Percentiles rank a stretch among this genome's conserved stretches.
phyloP scores from a whole-genome alignment of 306 rosid species.

The Trichosanthes cucumerina region DNA sequence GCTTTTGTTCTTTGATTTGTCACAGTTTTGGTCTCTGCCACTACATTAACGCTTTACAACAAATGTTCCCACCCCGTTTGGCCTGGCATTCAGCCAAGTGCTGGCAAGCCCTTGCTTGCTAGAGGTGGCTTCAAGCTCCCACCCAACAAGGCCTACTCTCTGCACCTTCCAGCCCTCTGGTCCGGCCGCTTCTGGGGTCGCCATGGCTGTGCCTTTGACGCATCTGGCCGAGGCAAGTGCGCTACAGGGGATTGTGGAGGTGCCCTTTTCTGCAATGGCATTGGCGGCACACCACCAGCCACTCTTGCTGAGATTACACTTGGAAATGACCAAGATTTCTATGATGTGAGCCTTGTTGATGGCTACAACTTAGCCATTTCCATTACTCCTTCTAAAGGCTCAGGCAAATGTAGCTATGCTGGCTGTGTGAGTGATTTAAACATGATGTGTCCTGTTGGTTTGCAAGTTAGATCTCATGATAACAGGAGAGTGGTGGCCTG shows the following conservation, averaged over 20 bases:
- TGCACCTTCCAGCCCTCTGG: constrained; percentile 70
- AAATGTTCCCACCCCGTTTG: constrained; percentile 82
- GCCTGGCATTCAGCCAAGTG: constrained; percentile 90
- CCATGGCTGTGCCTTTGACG: constrained; percentile 78
- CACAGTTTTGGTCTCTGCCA: constrained; percentile 19
- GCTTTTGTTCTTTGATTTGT: not conserved
- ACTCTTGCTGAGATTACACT: constrained; percentile 82
- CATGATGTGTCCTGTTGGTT: constrained; percentile 77
- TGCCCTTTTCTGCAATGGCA: constrained; percentile 67
- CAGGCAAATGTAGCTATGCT: constrained; percentile 74
- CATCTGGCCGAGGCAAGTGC: constrained; percentile 65
- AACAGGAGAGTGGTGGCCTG: constrained; percentile 62
- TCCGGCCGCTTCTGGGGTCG: constrained; percentile 99
- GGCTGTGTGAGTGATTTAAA: constrained; percentile 90
- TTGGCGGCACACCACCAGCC: constrained; percentile 81
- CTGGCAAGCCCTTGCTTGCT: constrained; percentile 71
- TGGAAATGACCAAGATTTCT: constrained; percentile 78
- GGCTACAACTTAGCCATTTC: constrained; percentile 85
- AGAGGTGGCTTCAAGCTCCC: constrained; percentile 75
- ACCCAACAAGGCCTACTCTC: constrained; percentile 44
- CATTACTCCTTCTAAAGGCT: constrained; percentile 53
- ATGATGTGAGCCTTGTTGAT: constrained; percentile 87
- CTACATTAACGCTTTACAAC: constrained; percentile 44
- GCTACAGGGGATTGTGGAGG: constrained; percentile 97
- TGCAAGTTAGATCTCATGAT: constrained; percentile 65